Conservation (phyloP, 805 yeast species). For the Jamesozyma hellenica region DNA sequence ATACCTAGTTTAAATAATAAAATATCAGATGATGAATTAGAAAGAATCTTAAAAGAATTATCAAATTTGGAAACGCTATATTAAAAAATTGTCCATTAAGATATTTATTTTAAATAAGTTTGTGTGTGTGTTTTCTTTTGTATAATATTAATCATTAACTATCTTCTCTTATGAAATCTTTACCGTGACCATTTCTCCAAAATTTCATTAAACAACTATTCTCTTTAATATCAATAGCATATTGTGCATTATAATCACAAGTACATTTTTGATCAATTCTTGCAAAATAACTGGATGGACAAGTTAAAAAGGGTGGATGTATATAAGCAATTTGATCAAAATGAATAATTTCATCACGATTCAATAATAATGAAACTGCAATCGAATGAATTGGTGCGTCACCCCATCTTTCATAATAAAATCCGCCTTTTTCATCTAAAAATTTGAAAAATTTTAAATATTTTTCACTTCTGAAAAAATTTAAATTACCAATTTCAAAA, state of each 20-base stretch:
- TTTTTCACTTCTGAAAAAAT: conserved; percentile 58
- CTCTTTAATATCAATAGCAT: conserved; percentile 33
- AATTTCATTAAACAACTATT: conserved; percentile 63
- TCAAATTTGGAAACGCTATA: conserved; percentile 49
- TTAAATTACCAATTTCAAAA: conserved; percentile 65
- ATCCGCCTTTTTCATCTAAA: conserved; percentile 63
- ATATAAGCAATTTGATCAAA: conserved; percentile 74
- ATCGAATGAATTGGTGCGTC: conserved; percentile 88
- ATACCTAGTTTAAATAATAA: conserved; percentile 79
- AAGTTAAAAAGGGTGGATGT: conserved; percentile 60
- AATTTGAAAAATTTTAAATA: conserved; percentile 53
- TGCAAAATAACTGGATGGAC: conserved; percentile 43
- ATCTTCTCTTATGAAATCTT: conserved; percentile 19
- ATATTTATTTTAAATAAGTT: not conserved
- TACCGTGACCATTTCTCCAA: conserved; percentile 65
- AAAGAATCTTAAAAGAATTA: conserved; percentile 77
- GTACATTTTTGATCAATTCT: conserved; percentile 51
- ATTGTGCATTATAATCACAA: conserved; percentile 42
- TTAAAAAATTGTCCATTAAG: conserved; percentile 6
- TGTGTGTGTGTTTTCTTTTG: not conserved
- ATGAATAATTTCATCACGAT: conserved; percentile 55
- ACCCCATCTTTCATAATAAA: conserved; percentile 88
- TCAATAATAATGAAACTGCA: conserved; percentile 51
- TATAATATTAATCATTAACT: not conserved
- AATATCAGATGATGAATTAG: conserved; percentile 78